Evolutionary conservation across 2,329 filamentous ascomycete genomes (phyloP).

Genomic region (Albophoma yamanashiensis): DNA sequence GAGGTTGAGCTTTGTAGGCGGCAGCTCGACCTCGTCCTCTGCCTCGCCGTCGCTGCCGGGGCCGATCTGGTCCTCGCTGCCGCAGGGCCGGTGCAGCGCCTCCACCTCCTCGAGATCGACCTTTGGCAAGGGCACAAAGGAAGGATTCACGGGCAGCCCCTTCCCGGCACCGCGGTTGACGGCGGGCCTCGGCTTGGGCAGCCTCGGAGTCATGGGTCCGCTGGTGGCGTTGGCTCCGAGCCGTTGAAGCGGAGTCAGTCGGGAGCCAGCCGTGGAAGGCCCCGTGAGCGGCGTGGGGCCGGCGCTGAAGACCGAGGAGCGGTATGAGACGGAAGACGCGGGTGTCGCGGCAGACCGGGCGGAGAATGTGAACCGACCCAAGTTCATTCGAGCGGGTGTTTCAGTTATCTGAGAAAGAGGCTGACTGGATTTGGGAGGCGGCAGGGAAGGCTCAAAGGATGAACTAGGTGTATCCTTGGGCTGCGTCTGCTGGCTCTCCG

Average conservation of each 20-base stretch:
- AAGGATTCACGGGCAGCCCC: conserved; percentile 36
- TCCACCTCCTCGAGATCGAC: conserved; percentile 43
- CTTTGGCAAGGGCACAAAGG: conserved; percentile 43
- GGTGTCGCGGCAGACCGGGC: conserved; percentile 20
- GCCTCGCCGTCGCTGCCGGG: conserved; percentile 40
- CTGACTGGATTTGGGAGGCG: conserved; percentile 14
- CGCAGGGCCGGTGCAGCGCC: conserved; percentile 33
- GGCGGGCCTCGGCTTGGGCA: conserved; percentile 16
- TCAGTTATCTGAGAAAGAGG: conserved; percentile 11
- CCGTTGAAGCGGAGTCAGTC: conserved; percentile 42
- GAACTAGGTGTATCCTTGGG: conserved; percentile 10
- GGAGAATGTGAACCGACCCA: conserved; percentile 24
- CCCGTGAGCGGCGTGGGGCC: conserved; percentile 28
- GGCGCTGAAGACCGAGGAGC: conserved; percentile 24
- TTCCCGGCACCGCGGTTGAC: conserved; percentile 16
- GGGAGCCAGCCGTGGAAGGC: conserved; percentile 30
- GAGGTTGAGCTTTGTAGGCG: conserved; percentile 30
- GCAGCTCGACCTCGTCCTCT: conserved; percentile 23
- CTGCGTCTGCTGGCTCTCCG: conserved; percentile 12
- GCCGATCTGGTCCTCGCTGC: conserved; percentile 48
- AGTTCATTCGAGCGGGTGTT: conserved; percentile 18
- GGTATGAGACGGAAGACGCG: conserved; percentile 20
- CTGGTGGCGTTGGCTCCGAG: conserved; percentile 34
- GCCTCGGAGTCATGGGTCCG: conserved; percentile 14
- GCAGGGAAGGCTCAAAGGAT: conserved; percentile 14